These are phyloP conservation scores for Flueggea neowawraea DNA, from an alignment of 441 rosid genomes.

Conservation along the genomic window DNA sequence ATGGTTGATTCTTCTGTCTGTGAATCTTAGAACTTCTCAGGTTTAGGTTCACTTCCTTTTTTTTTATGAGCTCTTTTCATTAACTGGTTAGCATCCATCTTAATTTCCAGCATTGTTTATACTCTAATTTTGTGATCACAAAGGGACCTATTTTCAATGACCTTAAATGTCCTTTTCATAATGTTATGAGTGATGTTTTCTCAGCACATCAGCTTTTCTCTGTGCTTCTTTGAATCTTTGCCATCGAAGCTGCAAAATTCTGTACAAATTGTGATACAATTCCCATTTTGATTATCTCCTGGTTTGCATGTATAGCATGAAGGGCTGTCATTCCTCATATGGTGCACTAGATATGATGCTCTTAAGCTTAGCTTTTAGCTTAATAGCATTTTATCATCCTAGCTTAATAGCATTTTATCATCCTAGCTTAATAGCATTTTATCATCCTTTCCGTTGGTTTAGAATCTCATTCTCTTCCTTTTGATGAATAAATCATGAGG, in stretches of 20 bases:
- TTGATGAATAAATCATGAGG: too few relatives aligned
- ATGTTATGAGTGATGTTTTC: not conserved
- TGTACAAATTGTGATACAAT: slow-evolving; percentile 15
- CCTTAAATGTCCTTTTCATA: slow-evolving; percentile 21
- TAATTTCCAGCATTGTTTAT: slow-evolving; percentile 33
- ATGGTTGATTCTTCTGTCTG: slow-evolving; percentile 29
- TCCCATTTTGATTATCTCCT: slow-evolving; percentile 17
- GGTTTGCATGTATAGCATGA: not conserved
- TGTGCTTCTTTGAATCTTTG: slow-evolving; percentile 21
- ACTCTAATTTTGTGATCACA: slow-evolving; percentile 23
- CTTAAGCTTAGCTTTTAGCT: too few relatives aligned
- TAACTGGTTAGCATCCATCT: slow-evolving; percentile 26
- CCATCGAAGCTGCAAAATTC: slow-evolving; percentile 14
- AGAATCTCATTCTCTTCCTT: too few relatives aligned
- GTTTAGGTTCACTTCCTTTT: slow-evolving; percentile 41
- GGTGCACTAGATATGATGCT: too few relatives aligned
- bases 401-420: too few relatives aligned
- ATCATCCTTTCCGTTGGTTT: too few relatives aligned
- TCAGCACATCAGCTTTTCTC: slow-evolving; percentile 19
- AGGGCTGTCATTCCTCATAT: too few relatives aligned
- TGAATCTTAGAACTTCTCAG: slow-evolving; percentile 46
- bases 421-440: too few relatives aligned
- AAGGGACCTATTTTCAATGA: slow-evolving; percentile 22
- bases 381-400: too few relatives aligned
- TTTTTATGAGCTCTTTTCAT: slow-evolving; percentile 32